Evolutionary conservation across 2,329 filamentous ascomycete species (phyloP), one percentile per base, ranked within the genome.

Genomic region (Coniochaeta hoffmannii): DNA sequence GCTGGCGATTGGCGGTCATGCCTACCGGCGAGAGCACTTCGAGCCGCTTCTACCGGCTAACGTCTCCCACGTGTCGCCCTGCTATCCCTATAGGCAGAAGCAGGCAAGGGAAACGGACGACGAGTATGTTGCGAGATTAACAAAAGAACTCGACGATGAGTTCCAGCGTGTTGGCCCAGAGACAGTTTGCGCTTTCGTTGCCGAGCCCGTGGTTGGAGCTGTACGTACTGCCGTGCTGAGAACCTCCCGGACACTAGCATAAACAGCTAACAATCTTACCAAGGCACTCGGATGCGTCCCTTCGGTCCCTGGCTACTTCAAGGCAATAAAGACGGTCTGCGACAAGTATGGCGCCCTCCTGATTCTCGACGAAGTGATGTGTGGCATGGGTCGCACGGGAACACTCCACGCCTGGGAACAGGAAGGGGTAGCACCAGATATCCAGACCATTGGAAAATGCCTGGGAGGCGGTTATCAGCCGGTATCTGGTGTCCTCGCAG

Each of bases 131-230:
- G 64, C 67, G 1, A 74, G 83, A 17, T 73, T 90, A 10, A 80
- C 81, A 0, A 67, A 76, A 3, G 86, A 91, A 64, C 72, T 93
- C 1, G 87, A 90, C 8, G 74, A 70, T 1, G 84, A 88, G 60
- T 89, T 92, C 59, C 73, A 78, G 57, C 69, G 76, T 1, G 65
- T 89, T 0, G 88, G 86, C 0, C 79, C 86, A 0, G 75, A 83
- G 0, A 87, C 75, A 0, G 85, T 91, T 1, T 86, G 83, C 54
- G 87, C 85, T 0, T 90, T 92, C 63, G 76, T 90, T 24, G 84
- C 85, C 1, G 88, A 92, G 67, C 85, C 88, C 0, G 77, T 92
- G 1, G 86, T 88, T 14, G 87, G 88, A 2, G 86, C 88, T 32
- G 84, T 87, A 76, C 69, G 73, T 68, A 3, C 19, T 30, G 10